Evolutionary conservation across 257 asterid genomes (phyloP).

Genomic region (Coffea canephora): DNA sequence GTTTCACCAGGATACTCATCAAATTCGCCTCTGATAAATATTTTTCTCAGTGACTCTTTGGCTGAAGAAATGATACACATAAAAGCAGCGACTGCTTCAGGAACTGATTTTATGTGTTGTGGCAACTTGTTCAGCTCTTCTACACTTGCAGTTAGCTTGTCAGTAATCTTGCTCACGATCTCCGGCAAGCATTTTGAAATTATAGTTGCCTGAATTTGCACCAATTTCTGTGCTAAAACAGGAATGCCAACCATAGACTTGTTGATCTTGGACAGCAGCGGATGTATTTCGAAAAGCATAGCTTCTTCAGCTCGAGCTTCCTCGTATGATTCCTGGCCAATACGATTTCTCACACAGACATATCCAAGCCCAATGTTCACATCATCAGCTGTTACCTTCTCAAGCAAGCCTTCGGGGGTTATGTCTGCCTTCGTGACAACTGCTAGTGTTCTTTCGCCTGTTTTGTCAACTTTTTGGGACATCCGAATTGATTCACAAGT

Average conservation of each 20-base stretch:
- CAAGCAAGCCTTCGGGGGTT: conserved; percentile 16
- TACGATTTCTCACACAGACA: conserved; percentile 19
- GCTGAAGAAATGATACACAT: conserved; percentile 12
- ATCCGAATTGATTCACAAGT: conserved; percentile 21
- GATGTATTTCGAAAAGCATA: conserved; percentile 5
- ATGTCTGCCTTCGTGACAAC: conserved; percentile 20
- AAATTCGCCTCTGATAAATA: conserved; percentile 11
- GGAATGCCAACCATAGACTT: conserved; percentile 19
- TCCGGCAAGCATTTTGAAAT: conserved; percentile 19
- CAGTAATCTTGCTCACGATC: background rate
- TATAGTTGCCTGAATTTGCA: conserved; percentile 13
- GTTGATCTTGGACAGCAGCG: background rate
- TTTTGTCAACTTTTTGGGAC: conserved; percentile 13
- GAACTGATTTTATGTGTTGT: background rate
- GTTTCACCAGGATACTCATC: conserved; percentile 16
- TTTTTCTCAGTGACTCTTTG: conserved; percentile 15
- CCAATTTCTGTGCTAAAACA: conserved; percentile 11
- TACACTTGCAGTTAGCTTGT: background rate
- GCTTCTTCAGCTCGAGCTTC: conserved; percentile 17
- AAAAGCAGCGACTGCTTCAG: conserved; percentile 8
- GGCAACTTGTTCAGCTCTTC: conserved; percentile 17
- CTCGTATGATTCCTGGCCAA: conserved; percentile 15
- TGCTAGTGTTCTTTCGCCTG: conserved; percentile 18
- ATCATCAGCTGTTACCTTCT: conserved; percentile 15
- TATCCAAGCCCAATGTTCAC: conserved; percentile 16